Conservation (phyloP, 768 basidiomycete species). For the Suillus fuscotomentosus region DNA sequence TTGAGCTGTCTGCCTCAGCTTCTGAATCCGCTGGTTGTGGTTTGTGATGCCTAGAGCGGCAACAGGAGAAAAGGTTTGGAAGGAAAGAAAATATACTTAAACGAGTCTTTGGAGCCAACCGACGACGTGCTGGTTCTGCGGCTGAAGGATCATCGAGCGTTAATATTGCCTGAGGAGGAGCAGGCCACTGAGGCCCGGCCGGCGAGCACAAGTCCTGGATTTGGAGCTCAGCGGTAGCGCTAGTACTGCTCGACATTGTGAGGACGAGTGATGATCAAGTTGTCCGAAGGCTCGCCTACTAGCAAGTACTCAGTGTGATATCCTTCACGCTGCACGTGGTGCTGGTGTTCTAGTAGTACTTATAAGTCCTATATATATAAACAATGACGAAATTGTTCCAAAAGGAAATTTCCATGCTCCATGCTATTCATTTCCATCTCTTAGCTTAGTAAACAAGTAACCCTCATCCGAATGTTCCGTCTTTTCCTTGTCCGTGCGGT, state of each 20-base stretch:
- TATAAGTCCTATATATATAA: background rate
- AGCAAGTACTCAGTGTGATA: too few species aligned
- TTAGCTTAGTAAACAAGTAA: background rate
- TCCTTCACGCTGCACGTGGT: too few species aligned
- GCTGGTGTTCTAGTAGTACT: background rate
- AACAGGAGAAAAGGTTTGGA: constrained; percentile 23
- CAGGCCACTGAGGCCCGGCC: constrained; percentile 10
- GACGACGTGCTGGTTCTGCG: constrained; percentile 47
- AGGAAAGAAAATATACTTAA: constrained; percentile 33
- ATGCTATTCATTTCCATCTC: background rate
- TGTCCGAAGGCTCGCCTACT: background rate
- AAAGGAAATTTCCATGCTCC: background rate
- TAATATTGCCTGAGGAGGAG: constrained; percentile 39
- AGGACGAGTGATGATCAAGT: background rate
- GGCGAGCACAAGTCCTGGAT: background rate
- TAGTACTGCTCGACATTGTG: constrained; percentile 6
- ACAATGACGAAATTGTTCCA: background rate
- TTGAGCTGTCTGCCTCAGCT: background rate
- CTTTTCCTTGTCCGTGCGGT: background rate
- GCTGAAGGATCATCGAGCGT: constrained; percentile 40
- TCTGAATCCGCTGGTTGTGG: background rate
- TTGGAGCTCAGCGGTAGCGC: background rate
- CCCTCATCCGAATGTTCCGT: constrained; percentile 10
- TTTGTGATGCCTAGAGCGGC: constrained; percentile 11
- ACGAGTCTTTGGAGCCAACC: constrained; percentile 37